A percentile compares a stretch with the other conserved stretches of the same genome.
These are phyloP conservation scores for Geranomyces michiganensis DNA, from an alignment of 192 early-diverging fungal species.

Conservation along the genomic window DNA sequence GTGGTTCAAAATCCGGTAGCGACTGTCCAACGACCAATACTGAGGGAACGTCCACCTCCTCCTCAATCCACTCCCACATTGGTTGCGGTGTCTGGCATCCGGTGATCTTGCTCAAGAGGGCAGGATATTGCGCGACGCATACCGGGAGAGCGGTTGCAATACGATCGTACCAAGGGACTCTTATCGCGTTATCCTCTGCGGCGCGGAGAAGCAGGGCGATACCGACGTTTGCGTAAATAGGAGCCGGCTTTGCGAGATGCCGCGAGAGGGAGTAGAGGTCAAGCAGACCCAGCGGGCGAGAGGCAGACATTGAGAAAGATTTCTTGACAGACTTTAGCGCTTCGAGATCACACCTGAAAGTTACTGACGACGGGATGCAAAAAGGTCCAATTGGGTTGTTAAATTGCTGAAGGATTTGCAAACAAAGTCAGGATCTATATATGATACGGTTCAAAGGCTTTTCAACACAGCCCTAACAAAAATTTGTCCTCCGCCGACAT, in stretches of 20 bases:
- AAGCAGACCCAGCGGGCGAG: not conserved
- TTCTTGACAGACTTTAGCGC: too few relatives aligned
- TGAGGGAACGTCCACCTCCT: not conserved
- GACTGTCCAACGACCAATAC: not conserved
- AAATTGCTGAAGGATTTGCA: too few relatives aligned
- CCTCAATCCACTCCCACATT: not conserved
- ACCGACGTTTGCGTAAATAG: conserved; percentile 2
- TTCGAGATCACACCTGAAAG: too few relatives aligned
- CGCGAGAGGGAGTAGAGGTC: conserved; percentile 3
- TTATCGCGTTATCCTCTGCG: not conserved
- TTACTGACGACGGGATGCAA: too few relatives aligned
- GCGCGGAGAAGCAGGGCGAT: not conserved
- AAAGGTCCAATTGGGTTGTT: too few relatives aligned
- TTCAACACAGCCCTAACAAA: too few relatives aligned
- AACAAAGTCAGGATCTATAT: too few relatives aligned
- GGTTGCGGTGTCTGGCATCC: not conserved
- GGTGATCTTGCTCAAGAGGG: not conserved
- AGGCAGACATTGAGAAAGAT: too few relatives aligned
- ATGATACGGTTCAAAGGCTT: too few relatives aligned
- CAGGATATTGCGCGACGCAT: not conserved
- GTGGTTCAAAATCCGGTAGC: not conserved
- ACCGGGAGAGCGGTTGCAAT: not conserved
- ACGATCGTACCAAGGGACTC: not conserved
- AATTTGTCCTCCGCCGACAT: too few relatives aligned
- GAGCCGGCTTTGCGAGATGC: not conserved